Percentiles rank a stretch among this genome's conserved stretches.
Evolutionary conservation across 2,329 filamentous ascomycete genomes (phyloP).

Genomic region (Didymella glomerata): DNA sequence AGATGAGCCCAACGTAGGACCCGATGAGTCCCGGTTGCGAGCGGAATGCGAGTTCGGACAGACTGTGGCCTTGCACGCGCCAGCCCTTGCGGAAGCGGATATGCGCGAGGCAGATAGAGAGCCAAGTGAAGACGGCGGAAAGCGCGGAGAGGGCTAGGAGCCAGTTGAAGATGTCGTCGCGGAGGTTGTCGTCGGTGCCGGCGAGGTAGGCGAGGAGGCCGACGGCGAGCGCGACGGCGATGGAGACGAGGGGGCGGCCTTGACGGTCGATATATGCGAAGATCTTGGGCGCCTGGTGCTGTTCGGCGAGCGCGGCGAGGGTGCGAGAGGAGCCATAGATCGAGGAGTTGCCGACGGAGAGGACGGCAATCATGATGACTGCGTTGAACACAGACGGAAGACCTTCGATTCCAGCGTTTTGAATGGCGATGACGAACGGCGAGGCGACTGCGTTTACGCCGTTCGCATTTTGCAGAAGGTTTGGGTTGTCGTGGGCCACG

Average conservation of each 20-base stretch:
- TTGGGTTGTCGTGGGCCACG: slow-evolving; percentile 74
- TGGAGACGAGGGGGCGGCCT: slow-evolving; percentile 67
- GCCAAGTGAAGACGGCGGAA: slow-evolving; percentile 79
- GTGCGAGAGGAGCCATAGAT: slow-evolving; percentile 93
- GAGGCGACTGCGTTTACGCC: slow-evolving; percentile 77
- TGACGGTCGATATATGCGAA: slow-evolving; percentile 68
- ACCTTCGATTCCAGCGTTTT: slow-evolving; percentile 80
- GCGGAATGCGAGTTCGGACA: slow-evolving; percentile 80
- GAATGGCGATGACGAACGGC: slow-evolving; percentile 92
- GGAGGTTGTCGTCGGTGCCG: slow-evolving; percentile 48
- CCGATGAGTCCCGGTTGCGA: slow-evolving; percentile 81
- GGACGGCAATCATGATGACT: slow-evolving; percentile 89
- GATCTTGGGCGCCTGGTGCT: slow-evolving; percentile 66
- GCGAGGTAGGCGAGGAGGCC: slow-evolving; percentile 68
- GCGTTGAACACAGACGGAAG: slow-evolving; percentile 91
- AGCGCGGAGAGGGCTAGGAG: slow-evolving; percentile 76
- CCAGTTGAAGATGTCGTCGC: slow-evolving; percentile 66
- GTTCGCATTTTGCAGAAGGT: slow-evolving; percentile 67
- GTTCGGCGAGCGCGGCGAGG: slow-evolving; percentile 86
- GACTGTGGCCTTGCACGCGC: slow-evolving; percentile 67
- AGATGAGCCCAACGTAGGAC: slow-evolving; percentile 78
- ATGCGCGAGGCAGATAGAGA: slow-evolving; percentile 68
- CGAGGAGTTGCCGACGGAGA: slow-evolving; percentile 90
- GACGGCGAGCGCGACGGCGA: slow-evolving; percentile 63
- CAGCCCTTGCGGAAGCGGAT: slow-evolving; percentile 72